Base-by-base conservation (phyloP, 1,284 basidiomycete genomes). In the Cryptococcus sp. region DNA sequence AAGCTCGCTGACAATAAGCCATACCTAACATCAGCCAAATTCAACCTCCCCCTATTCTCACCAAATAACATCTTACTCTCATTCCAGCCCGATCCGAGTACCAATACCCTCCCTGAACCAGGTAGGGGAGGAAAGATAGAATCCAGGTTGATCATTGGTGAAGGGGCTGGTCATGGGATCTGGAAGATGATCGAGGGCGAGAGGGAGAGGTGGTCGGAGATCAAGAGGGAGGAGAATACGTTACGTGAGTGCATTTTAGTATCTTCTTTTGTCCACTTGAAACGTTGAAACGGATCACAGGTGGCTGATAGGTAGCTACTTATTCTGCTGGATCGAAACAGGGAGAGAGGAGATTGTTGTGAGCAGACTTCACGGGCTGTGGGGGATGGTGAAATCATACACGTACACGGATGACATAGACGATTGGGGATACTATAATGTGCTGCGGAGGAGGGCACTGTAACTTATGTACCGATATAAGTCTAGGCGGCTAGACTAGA, bases 131-230 rank as follows among this genome's bases (percentile, higher is more conserved):
- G 62, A 19, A 48, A 52, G 19, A 39, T 72, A 7, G 63, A 64
- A 47, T 53, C 53, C 16, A 72, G 68, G 50, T 42, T 72, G 1
- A 46, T 59, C 13, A 49, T 74, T n/a, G 62, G 57, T 10, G 64
- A 69, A 42, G 72, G 72, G 5, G 54, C 62, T 13, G 64, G 68
- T 1, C 69, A 74, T 53, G 59, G 52, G 16, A 47, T 71, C 4
- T 74, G 64, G 63, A 74, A 74, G 59, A 55, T 62, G 7, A 67
- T 72, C 18, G 70, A 74, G 52, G 67, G 62, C 45, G 66, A 71
- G 56, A 54, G 69, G 22, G 58, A 32, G 23, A 50, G 55, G 16
- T 60, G 53, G 25, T 54, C 55, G 19, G 61, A 64, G 53, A 54
- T 55, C 13, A 31, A 50, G 48, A 53, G 56, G 22, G 64, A 57